Percentiles rank a stretch among this genome's conserved stretches.
phyloP scores from a whole-genome alignment of 306 rosid species.

The Arachis hypogaea region DNA sequence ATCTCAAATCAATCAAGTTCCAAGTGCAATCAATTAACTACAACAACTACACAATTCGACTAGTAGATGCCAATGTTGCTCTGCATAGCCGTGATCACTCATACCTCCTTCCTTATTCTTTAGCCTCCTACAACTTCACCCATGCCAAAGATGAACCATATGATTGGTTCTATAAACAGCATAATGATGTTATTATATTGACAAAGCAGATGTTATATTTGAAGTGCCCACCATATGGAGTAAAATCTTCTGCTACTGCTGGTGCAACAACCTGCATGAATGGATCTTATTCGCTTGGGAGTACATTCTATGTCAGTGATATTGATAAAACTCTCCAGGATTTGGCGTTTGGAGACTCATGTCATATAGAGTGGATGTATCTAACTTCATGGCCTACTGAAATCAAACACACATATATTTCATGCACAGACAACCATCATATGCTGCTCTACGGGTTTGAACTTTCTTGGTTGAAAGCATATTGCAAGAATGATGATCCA shows the following conservation, averaged over 20 bases:
- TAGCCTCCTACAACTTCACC: constrained; percentile 19
- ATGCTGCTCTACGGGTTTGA: constrained; percentile 18
- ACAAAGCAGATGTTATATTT: not conserved
- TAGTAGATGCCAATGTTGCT: constrained; percentile 34
- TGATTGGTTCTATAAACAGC: not conserved
- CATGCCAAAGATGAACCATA: not conserved
- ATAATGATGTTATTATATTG: not conserved
- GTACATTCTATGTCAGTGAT: not conserved
- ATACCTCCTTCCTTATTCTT: constrained; percentile 13
- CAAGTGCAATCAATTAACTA: constrained; percentile 39
- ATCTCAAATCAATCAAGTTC: not conserved
- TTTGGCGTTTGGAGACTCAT: constrained; percentile 2
- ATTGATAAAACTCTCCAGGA: not conserved
- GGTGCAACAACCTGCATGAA: not conserved
- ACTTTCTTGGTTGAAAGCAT: too few species aligned
- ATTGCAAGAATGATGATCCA: accelerated
- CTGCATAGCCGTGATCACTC: not conserved
- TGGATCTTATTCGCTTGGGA: not conserved
- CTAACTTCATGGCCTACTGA: not conserved
- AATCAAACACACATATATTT: not conserved
- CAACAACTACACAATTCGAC: constrained; percentile 36
- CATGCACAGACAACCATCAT: not conserved
- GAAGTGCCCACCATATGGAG: not conserved
- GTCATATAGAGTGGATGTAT: constrained; percentile 11
- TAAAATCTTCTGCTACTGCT: not conserved